These are phyloP conservation scores for Curvularia sp. DNA, from an alignment of 2,329 filamentous ascomycete species.

Conservation along the genomic window DNA sequence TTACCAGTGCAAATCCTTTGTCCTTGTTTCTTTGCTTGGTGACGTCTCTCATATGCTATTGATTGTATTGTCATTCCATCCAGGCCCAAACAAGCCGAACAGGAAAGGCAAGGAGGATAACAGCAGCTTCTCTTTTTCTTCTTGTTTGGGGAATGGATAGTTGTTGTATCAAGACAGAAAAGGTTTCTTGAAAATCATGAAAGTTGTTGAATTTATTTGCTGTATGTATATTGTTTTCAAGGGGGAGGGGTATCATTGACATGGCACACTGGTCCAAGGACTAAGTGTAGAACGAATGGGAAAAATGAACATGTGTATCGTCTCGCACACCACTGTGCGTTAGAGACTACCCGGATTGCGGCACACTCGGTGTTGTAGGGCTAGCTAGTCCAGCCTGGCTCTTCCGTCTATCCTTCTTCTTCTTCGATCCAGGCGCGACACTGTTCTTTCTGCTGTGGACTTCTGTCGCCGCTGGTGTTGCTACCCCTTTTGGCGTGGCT, in stretches of 20 bases:
- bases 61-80: too few species aligned
- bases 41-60: too few species aligned
- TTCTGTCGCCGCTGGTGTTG: conserved; percentile 28
- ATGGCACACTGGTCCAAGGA: neutral
- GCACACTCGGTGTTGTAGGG: conserved; percentile 41
- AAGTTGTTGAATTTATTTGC: too few species aligned
- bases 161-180: too few species aligned
- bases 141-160: too few species aligned
- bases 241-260: conserved; percentile 20
- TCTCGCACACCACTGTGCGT: neutral
- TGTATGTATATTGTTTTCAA: neutral
- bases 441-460: conserved; percentile 37
- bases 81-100: too few species aligned
- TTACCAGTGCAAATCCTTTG: too few species aligned
- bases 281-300: neutral
- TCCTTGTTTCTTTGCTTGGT: too few species aligned
- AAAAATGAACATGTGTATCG: neutral
- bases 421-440: conserved; percentile 36
- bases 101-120: too few species aligned
- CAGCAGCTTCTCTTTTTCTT: too few species aligned
- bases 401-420: conserved; percentile 49
- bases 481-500: conserved; percentile 38
- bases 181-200: too few species aligned
- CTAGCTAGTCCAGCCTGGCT: conserved; percentile 46
- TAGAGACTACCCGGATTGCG: neutral